Evolutionary conservation across 2,329 filamentous ascomycete genomes (phyloP).

Genomic region (Beauveria pseudobassiana): DNA sequence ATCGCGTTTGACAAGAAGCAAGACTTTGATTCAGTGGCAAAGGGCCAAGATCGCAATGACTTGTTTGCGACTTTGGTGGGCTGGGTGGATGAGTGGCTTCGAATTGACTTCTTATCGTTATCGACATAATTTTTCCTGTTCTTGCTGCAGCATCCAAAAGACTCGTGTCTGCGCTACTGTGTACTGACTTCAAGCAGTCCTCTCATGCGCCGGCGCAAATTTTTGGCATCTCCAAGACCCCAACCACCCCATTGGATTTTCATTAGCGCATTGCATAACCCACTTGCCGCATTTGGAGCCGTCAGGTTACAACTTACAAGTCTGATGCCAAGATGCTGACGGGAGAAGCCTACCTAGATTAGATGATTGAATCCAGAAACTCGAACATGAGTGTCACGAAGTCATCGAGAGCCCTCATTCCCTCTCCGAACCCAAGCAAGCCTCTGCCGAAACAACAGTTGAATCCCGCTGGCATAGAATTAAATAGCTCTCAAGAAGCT

Average conservation of each 20-base stretch:
- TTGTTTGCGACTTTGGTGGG: conserved; percentile 5
- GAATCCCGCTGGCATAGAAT: too few species aligned
- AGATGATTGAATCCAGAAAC: not conserved
- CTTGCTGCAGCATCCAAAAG: not conserved
- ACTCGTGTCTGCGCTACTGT: not conserved
- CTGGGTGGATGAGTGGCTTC: conserved; percentile 3
- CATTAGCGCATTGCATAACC: conserved; percentile 4
- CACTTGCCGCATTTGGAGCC: conserved; percentile 4
- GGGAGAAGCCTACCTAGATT: not conserved
- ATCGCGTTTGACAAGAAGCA: not conserved
- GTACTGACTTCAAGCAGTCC: too few species aligned
- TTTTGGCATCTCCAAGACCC: not conserved
- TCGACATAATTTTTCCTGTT: not conserved
- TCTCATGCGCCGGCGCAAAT: not conserved
- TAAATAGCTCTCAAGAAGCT: too few species aligned
- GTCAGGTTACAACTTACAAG: too few species aligned
- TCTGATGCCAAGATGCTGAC: not conserved
- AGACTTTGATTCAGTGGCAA: not conserved
- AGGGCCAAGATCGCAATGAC: not conserved
- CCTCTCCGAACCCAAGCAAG: too few species aligned
- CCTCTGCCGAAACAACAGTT: too few species aligned
- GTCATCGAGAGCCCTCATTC: not conserved
- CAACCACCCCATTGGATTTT: conserved; percentile 1
- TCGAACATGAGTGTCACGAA: not conserved
- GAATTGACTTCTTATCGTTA: conserved; percentile 10